These are phyloP conservation scores for Coniella vitis DNA, from an alignment of 2,329 filamentous ascomycete genomes.

Conservation along the genomic window DNA sequence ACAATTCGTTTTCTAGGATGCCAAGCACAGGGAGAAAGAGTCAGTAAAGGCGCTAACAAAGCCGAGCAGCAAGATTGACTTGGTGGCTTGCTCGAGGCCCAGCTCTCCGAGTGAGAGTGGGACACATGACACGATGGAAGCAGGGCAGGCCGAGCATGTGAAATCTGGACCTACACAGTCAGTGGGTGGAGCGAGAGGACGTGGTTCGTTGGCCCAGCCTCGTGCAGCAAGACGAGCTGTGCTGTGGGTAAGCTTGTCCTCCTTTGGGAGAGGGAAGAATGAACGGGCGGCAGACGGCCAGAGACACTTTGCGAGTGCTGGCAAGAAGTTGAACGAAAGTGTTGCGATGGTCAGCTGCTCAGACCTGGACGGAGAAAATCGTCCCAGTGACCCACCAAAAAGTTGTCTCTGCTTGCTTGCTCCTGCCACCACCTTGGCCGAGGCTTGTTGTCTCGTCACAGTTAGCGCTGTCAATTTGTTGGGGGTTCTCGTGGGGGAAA, in stretches of 20 bases:
- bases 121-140: background rate
- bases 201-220: background rate
- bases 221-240: no score
- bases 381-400: slow-evolving; percentile 9
- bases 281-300: no score
- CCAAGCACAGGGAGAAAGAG: background rate
- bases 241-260: no score
- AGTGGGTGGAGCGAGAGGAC: background rate
- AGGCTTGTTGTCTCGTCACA: background rate
- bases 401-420: background rate
- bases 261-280: no score
- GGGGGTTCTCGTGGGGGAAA: background rate
- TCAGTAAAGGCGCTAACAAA: slow-evolving; percentile 2
- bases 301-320: no score
- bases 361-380: background rate
- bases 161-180: slow-evolving; percentile 1
- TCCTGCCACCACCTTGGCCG: background rate
- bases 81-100: background rate
- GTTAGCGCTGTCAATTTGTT: background rate
- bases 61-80: background rate
- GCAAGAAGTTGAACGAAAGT: background rate
- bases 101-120: background rate
- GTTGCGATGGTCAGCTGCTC: slow-evolving; percentile 7
- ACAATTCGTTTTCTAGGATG: background rate
- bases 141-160: background rate